phyloP scores from a whole-genome alignment of 768 basidiomycete genomes.

The Daedalea quercina region DNA sequence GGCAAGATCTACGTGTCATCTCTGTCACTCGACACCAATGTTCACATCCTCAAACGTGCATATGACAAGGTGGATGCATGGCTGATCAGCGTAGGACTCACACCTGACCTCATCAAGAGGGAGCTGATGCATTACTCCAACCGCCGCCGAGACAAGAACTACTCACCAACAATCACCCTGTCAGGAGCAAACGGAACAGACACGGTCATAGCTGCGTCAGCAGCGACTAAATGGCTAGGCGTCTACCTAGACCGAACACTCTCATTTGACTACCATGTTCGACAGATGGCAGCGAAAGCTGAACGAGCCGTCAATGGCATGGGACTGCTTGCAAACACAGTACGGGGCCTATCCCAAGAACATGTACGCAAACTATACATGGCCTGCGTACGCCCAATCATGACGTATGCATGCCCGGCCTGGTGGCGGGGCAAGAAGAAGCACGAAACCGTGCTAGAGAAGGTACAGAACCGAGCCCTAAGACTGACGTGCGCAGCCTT shows the following conservation, averaged over 20 bases:
- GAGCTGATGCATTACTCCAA: slow-evolving; percentile 4
- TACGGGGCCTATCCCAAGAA: slow-evolving; percentile 25
- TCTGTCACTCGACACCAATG: slow-evolving; percentile 1
- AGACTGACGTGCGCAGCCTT: slow-evolving; percentile 28
- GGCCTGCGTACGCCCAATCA: slow-evolving; percentile 24
- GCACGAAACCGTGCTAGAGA: slow-evolving; percentile 19
- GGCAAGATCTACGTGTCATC: slow-evolving; percentile 18
- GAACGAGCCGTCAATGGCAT: slow-evolving; percentile 19
- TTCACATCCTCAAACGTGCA: background rate
- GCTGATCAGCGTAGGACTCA: background rate
- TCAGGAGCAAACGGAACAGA: background rate
- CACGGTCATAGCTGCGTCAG: background rate
- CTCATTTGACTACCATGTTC: slow-evolving; percentile 25
- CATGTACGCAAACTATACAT: slow-evolving; percentile 24
- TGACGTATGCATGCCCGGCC: slow-evolving; percentile 27
- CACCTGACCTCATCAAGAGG: background rate
- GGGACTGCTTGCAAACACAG: slow-evolving; percentile 27
- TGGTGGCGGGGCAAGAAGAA: slow-evolving; percentile 26
- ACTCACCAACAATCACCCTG: slow-evolving; percentile 1
- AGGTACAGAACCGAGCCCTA: slow-evolving; percentile 25
- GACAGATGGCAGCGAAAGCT: slow-evolving; percentile 19
- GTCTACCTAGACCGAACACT: slow-evolving; percentile 28
- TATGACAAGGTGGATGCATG: background rate
- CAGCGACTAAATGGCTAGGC: slow-evolving; percentile 27
- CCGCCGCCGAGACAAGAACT: background rate